phyloP scores from a whole-genome alignment of 106 monocot species.

The Apostasia ramifera region DNA sequence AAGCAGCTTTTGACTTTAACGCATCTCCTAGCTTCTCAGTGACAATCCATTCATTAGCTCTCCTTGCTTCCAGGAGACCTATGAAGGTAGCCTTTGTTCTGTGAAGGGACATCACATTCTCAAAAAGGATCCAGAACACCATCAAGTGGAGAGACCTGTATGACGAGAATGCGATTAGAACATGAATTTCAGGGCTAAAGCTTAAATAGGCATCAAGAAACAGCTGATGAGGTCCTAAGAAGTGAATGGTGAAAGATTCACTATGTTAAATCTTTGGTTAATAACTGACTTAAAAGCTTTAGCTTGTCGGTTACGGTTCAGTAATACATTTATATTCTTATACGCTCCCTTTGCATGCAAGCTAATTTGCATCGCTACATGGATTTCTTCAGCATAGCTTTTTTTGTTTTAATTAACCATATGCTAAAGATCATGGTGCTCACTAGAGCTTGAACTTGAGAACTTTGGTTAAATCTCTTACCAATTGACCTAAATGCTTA shows the following conservation, averaged over 20 bases:
- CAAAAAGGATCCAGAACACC: slow-evolving; percentile 53
- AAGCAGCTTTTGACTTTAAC: slow-evolving; percentile 13
- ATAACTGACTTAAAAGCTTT: too few species aligned
- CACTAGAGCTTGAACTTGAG: too few species aligned
- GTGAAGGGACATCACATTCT: slow-evolving; percentile 53
- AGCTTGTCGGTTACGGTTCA: too few species aligned
- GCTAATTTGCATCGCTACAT: too few species aligned
- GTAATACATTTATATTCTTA: too few species aligned
- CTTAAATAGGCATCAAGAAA: background rate
- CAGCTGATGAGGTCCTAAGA: too few species aligned
- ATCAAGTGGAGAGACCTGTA: slow-evolving; percentile 39
- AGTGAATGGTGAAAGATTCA: too few species aligned
- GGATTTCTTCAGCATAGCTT: background rate
- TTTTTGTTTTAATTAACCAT: background rate
- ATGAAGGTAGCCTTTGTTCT: slow-evolving; percentile 45
- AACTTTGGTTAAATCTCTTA: too few species aligned
- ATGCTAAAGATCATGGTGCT: too few species aligned
- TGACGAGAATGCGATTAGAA: background rate
- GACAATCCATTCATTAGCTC: slow-evolving; percentile 51
- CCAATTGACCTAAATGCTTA: too few species aligned
- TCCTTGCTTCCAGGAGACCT: slow-evolving; percentile 34
- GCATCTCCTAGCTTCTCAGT: slow-evolving; percentile 46
- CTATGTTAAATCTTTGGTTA: too few species aligned
- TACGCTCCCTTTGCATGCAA: too few species aligned
- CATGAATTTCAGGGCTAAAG: background rate